A percentile compares a stretch with the other conserved stretches of the same genome.
These are phyloP conservation scores for Chalciporus chontae DNA, from an alignment of 768 basidiomycete genomes.

Conservation along the genomic window DNA sequence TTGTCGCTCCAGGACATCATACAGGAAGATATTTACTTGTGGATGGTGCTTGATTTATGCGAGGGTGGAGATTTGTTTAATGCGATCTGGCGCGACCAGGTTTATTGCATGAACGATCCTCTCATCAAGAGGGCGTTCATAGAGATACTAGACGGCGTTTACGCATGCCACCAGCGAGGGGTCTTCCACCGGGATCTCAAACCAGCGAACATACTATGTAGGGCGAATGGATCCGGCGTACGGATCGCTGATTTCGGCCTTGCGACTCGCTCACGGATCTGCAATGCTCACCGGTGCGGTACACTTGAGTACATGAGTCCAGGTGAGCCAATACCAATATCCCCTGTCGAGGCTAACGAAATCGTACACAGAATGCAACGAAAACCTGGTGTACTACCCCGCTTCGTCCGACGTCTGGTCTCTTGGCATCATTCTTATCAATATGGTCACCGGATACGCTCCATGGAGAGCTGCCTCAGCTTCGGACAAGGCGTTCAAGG, in stretches of 20 bases:
- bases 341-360: slow-evolving; percentile 1
- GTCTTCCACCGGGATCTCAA: slow-evolving; percentile 85
- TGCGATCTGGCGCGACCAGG: slow-evolving; percentile 43
- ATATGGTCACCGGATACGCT: slow-evolving; percentile 59
- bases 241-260: slow-evolving; percentile 77
- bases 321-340: slow-evolving; percentile 37
- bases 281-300: slow-evolving; percentile 51
- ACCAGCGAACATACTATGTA: slow-evolving; percentile 68
- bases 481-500: background rate
- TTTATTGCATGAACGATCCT: slow-evolving; percentile 52
- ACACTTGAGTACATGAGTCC: slow-evolving; percentile 66
- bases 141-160: slow-evolving; percentile 73
- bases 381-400: slow-evolving; percentile 11
- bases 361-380: slow-evolving; percentile 50
- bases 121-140: slow-evolving; percentile 65
- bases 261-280: slow-evolving; percentile 41
- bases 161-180: slow-evolving; percentile 61
- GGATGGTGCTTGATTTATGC: slow-evolving; percentile 60
- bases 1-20: slow-evolving; percentile 63
- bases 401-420: slow-evolving; percentile 58
- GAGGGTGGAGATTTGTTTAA: slow-evolving; percentile 67
- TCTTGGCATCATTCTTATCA: slow-evolving; percentile 76
- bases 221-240: slow-evolving; percentile 44
- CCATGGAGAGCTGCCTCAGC: slow-evolving; percentile 4
- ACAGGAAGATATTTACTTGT: slow-evolving; percentile 57